Base-by-base conservation (phyloP, 163 green algal species). In the Scenedesmus sp. region DNA sequence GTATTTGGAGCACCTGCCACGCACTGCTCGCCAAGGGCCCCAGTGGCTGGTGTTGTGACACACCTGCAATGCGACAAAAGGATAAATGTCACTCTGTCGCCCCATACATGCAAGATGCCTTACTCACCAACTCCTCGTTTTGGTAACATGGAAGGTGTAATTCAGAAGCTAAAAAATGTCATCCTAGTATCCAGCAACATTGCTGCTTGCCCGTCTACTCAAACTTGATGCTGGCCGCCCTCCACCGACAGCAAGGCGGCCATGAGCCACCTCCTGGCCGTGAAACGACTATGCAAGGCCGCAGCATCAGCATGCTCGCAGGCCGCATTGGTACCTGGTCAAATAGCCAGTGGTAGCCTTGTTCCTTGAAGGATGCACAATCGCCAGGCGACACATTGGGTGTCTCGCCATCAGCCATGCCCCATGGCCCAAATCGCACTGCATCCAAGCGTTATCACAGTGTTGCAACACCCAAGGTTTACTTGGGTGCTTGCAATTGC, bases 401-500 rank as follows among this genome's bases (percentile, higher is more conserved):
- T 35, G 73, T 90, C 46, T 90, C 86, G 0, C 86, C 86, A 13
- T 20, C 35, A 12, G 73, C 73, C 73, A 90, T 90, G 26, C 49
- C 86, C 86, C 86, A 89, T 10, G 83, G 83, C 24, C 83, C 83
- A 61, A 89, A 82, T 12, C 83, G 83, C 24, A 89, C 83, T 76
- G 65, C 65, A 76, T 26, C 26, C 65, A 40, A 30, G 4, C 4
- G 20, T 56, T 56, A 13, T 56, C 6, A 35, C 59, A 72, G 53
- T 26, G 53, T 7, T 30, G 53, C 46, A 10, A 65, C 53, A 24
- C 53, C 18, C 53, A 6, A 53, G 10, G 6, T 10, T 10, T 16
- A 53, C 7, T 53, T 16, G 10, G 46, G 46, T 53, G 46, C 46
- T 53, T 53, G 6, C 46, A 16, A 53, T 53, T 53, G n/a, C 46